Base-by-base conservation (phyloP, 306 rosid genomes). In the Adenanthera pavonina region DNA sequence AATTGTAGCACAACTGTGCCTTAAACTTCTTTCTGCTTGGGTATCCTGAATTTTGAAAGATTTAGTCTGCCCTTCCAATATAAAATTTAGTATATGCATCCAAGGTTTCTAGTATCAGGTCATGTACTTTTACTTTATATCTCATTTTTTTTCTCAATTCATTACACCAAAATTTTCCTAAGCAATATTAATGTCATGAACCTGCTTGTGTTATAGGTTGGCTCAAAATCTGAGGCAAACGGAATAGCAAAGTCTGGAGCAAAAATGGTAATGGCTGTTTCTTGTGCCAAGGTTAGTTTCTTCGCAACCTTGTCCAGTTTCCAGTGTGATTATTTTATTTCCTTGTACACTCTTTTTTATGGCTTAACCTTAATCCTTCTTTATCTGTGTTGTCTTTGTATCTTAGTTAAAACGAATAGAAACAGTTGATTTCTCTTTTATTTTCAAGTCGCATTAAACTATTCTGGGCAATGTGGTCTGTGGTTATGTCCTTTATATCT, bases 201-300 rank as follows among this genome's bases (percentile, higher is more conserved):
- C 47, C 25, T 78, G 75, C 48, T 75, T 59, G 46, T 82, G 74
- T 82, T 81, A 77, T 77, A 95, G 99, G 99, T 93, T 85, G 99
- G 99, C 64, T 93, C 98, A 44, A 92, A 86, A 88, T 93, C 99
- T 8, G 99, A 95, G 89, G 97, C 99, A 86, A 86, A 87, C 78
- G 99, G 99, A 59, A 93, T 95, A 65, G 99, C 98, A 47, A 95
- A 95, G 78, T 89, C 99, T 38, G 97, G 98, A 75, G 98, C 99
- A n/a, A 95, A 95, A 86, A 89, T 95, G 97, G 99, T 93, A 81
- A 93, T 93, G 99, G 99, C 99, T 76, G 99, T 93, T 79, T 92
- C 99, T 76, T 95, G 99, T 77, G 97, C 99, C 51, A 95, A 95
- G 99, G 99, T 95, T 69, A 41, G 88, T 84, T 51, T 75, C 35